A percentile compares a stretch with the other conserved stretches of the same genome.
Evolutionary conservation across 177 flowering plant genomes (phyloP).

Genomic region (Tripterygium wilfordii): DNA sequence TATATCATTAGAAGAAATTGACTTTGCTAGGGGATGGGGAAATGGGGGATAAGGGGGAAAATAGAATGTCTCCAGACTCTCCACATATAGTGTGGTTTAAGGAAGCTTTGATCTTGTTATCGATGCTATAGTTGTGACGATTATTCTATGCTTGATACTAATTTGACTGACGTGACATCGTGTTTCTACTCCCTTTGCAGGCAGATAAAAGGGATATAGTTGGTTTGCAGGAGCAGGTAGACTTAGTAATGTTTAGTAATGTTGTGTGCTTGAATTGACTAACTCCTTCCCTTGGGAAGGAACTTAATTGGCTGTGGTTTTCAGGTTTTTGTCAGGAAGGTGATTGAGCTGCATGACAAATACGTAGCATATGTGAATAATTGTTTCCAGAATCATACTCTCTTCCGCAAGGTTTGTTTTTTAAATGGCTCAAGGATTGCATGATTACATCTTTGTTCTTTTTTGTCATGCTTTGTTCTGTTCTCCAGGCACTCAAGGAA

Average conservation of each 20-base stretch:
- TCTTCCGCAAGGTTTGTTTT: constrained; percentile 83
- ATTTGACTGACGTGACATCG: too few relatives aligned
- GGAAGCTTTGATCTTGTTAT: neutral
- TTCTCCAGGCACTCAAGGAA: constrained; percentile 77
- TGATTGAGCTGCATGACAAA: constrained; percentile 93
- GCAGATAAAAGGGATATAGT: constrained; percentile 75
- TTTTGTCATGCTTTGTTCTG: neutral
- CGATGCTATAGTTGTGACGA: neutral
- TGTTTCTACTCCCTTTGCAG: constrained; percentile 21
- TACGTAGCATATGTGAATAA: constrained; percentile 78
- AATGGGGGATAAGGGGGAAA: too few relatives aligned
- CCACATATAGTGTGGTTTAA: too few relatives aligned
- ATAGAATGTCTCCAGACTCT: too few relatives aligned
- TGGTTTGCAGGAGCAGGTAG: constrained; percentile 87
- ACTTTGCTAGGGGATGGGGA: too few relatives aligned
- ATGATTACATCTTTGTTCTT: neutral
- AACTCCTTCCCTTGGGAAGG: neutral
- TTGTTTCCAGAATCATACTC: constrained; percentile 80
- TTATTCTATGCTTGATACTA: too few relatives aligned
- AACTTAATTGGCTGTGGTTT: constrained; percentile 13
- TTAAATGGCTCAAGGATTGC: constrained; percentile 1
- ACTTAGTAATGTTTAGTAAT: neutral
- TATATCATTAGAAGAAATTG: too few relatives aligned
- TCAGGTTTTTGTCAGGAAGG: constrained; percentile 87
- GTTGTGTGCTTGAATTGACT: neutral